phyloP scores from a whole-genome alignment of 106 monocot species.

The Ottelia alismoides region DNA sequence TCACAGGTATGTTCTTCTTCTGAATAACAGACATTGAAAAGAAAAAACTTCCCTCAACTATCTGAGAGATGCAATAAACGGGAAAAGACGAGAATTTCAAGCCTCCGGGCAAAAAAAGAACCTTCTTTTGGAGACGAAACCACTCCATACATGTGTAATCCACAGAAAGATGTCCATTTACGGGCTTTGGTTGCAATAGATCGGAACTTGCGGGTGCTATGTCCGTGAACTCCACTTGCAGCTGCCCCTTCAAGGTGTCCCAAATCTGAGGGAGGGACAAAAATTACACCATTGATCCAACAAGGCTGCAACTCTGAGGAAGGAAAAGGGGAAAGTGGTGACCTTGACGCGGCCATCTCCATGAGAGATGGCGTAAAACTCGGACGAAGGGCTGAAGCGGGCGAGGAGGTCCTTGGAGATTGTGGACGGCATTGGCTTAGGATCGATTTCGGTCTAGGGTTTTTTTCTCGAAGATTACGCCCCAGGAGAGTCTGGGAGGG shows the following conservation, averaged over 20 bases:
- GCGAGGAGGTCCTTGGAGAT: conserved; percentile 68
- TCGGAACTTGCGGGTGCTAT: conserved; percentile 12
- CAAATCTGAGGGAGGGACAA: conserved; percentile 43
- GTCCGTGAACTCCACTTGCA: conserved; percentile 61
- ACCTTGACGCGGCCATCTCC: conserved; percentile 86
- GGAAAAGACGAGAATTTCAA: not conserved
- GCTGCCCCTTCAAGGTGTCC: conserved; percentile 58
- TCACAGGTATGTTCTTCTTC: conserved; percentile 53
- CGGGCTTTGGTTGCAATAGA: conserved; percentile 15
- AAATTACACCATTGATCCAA: not conserved
- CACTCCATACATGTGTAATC: conserved; percentile 96
- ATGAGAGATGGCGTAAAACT: conserved; percentile 54
- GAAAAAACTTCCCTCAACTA: not conserved
- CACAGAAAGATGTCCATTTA: conserved; percentile 61
- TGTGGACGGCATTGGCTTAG: conserved; percentile 15
- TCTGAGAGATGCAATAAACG: not conserved
- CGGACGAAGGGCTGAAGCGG: conserved; percentile 58
- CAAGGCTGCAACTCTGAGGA: not conserved
- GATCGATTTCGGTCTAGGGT: too few relatives aligned
- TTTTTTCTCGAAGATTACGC: too few relatives aligned
- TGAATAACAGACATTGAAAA: conserved; percentile 7
- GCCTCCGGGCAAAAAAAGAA: not conserved
- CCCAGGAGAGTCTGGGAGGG: too few relatives aligned
- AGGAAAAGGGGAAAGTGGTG: not conserved
- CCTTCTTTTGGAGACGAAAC: conserved; percentile 65